A percentile compares a stretch with the other conserved stretches of the same genome.
phyloP scores from a whole-genome alignment of 78 protist species.

The Cavenderia fasciculata region DNA sequence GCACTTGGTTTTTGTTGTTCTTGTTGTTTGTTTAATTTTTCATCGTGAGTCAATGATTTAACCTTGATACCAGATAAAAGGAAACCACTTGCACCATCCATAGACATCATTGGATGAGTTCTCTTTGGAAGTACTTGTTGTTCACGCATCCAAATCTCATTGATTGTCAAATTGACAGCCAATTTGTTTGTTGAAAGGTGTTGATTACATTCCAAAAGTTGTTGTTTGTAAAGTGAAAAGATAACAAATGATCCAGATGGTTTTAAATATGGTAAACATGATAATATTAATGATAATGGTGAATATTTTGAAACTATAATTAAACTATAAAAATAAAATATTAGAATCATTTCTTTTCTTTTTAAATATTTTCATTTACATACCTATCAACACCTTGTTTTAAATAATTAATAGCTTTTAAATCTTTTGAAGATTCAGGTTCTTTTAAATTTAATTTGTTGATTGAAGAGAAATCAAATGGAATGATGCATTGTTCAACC shows the following conservation, averaged over 20 bases:
- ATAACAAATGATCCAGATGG: slow-evolving; percentile 49
- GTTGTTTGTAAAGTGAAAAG: slow-evolving; percentile 30
- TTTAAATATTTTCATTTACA: neutral
- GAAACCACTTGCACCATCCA: slow-evolving; percentile 76
- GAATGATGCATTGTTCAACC: slow-evolving; percentile 16
- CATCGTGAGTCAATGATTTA: no score
- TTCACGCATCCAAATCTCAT: slow-evolving; percentile 82
- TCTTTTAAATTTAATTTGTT: slow-evolving; percentile 4
- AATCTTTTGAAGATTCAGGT: no score
- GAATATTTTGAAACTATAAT: slow-evolving; percentile 59
- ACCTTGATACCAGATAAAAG: slow-evolving; percentile 63
- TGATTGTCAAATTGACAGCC: slow-evolving; percentile 31
- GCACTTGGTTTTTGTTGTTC: no score
- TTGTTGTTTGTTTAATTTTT: no score
- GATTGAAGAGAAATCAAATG: slow-evolving; percentile 24
- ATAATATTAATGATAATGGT: slow-evolving; percentile 26
- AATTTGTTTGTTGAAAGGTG: slow-evolving; percentile 11
- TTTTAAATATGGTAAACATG: slow-evolving; percentile 49
- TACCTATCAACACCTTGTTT: no score
- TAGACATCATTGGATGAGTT: slow-evolving; percentile 77
- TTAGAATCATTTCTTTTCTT: neutral
- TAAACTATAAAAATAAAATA: slow-evolving; percentile 11
- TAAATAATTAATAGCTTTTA: no score
- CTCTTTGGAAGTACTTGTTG: slow-evolving; percentile 79
- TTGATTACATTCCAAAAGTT: slow-evolving; percentile 41